Conservation (phyloP, 768 basidiomycete genomes). For the Dacryopinax spathularia region DNA sequence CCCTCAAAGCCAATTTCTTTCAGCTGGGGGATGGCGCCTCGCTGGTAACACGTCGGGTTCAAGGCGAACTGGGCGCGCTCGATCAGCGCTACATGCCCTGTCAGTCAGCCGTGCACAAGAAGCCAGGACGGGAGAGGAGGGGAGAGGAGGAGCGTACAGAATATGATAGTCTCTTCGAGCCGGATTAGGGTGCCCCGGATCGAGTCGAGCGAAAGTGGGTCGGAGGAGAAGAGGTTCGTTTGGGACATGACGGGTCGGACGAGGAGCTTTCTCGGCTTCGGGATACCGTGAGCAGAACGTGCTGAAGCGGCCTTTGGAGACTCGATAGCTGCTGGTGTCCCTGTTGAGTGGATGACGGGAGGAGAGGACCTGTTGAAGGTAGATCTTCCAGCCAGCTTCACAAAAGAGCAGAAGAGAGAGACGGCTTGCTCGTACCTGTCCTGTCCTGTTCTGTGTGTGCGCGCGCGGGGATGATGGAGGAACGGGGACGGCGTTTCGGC, state of each 20-base stretch:
- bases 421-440: too few species aligned
- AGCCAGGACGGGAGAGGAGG: background rate
- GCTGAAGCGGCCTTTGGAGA: background rate
- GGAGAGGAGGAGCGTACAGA: slow-evolving; percentile 28
- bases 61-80: slow-evolving; percentile 95
- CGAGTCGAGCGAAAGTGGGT: slow-evolving; percentile 74
- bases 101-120: background rate
- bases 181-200: slow-evolving; percentile 78
- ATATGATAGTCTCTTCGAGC: slow-evolving; percentile 98
- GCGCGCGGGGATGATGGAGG: too few species aligned
- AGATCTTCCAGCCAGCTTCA: too few species aligned
- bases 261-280: background rate
- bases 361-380: background rate
- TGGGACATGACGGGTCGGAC: slow-evolving; percentile 17
- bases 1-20: slow-evolving; percentile 58
- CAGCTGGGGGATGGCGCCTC: slow-evolving; percentile 66
- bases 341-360: background rate
- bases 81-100: slow-evolving; percentile 48
- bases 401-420: too few species aligned
- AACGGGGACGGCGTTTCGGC: too few species aligned
- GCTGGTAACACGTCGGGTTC: slow-evolving; percentile 77
- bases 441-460: too few species aligned
- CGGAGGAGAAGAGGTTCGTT: slow-evolving; percentile 54
- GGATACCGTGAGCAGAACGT: background rate
- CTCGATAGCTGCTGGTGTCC: background rate